These are phyloP conservation scores for Fusarium sublunatum DNA, from an alignment of 2,329 filamentous ascomycete genomes.

Conservation along the genomic window DNA sequence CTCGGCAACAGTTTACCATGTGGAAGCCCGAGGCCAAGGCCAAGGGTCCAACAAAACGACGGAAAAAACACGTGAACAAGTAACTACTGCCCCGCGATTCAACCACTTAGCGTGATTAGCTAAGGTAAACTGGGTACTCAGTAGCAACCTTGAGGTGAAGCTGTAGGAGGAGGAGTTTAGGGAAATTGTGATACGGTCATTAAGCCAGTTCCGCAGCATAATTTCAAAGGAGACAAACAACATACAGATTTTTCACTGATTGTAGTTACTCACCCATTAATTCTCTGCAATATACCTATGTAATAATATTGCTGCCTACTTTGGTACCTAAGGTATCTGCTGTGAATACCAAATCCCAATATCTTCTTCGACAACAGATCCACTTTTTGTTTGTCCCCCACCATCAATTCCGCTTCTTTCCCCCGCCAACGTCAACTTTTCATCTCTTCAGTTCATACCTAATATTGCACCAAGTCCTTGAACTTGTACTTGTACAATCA, in stretches of 20 bases:
- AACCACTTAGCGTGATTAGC: background rate
- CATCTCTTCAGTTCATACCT: constrained; percentile 18
- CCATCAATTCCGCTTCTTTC: constrained; percentile 38
- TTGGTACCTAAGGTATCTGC: no score
- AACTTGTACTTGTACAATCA: constrained; percentile 53
- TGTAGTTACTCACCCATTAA: no score
- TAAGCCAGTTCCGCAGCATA: no score
- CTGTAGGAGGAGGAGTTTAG: no score
- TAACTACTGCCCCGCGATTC: constrained; percentile 34
- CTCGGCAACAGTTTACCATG: constrained; percentile 8
- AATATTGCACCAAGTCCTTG: constrained; percentile 21
- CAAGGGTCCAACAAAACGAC: constrained; percentile 15
- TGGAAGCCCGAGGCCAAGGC: background rate
- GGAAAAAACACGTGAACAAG: constrained; percentile 23
- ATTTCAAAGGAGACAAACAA: no score
- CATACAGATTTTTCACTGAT: no score
- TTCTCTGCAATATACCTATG: no score
- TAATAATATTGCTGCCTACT: no score
- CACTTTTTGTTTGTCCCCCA: constrained; percentile 41
- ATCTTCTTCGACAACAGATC: constrained; percentile 19
- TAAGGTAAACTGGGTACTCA: no score
- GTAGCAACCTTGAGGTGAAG: no score
- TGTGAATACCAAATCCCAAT: background rate
- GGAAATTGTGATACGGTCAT: no score
- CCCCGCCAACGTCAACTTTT: constrained; percentile 42